These are phyloP conservation scores for Monilinia laxa DNA, from an alignment of 2,329 filamentous ascomycete species.

Conservation along the genomic window DNA sequence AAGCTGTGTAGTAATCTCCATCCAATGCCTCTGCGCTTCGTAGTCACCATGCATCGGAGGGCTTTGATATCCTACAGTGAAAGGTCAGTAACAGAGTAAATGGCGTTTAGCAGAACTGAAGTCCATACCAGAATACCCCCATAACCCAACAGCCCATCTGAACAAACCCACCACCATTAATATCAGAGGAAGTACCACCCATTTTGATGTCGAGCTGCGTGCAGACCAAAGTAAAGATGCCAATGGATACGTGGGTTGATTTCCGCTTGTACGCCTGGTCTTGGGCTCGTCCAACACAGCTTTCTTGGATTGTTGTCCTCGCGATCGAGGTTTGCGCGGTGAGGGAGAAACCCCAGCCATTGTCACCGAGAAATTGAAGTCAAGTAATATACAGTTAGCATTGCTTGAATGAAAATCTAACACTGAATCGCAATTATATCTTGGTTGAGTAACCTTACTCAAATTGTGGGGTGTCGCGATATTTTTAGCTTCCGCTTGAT, in stretches of 20 bases:
- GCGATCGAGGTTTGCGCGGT: conserved; percentile 20
- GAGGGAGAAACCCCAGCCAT: conserved; percentile 19
- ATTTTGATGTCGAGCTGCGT: conserved; percentile 80
- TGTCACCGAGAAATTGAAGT: conserved; percentile 15
- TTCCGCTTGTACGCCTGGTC: conserved; percentile 21
- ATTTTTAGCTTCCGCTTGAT: conserved; percentile 16
- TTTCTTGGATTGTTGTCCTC: conserved; percentile 17
- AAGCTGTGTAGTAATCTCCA: conserved; percentile 89
- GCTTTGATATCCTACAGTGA: conserved; percentile 62
- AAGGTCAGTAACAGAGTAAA: conserved; percentile 24
- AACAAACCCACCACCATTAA: conserved; percentile 91
- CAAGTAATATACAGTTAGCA: conserved; percentile 9
- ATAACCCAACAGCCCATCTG: conserved; percentile 86
- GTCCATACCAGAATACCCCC: conserved; percentile 85
- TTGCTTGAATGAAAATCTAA: conserved; percentile 6
- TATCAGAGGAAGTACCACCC: conserved; percentile 84
- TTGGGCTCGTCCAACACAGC: conserved; percentile 2
- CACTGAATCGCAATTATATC: background rate
- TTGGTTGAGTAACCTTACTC: background rate
- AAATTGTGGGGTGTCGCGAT: conserved; percentile 13
- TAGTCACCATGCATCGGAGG: conserved; percentile 97
- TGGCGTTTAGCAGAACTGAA: background rate
- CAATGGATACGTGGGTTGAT: conserved; percentile 66
- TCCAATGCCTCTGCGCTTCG: conserved; percentile 97
- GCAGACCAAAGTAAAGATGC: conserved; percentile 94